phyloP scores from a whole-genome alignment of 441 rosid species.

The Pelargonium exstipulatum region DNA sequence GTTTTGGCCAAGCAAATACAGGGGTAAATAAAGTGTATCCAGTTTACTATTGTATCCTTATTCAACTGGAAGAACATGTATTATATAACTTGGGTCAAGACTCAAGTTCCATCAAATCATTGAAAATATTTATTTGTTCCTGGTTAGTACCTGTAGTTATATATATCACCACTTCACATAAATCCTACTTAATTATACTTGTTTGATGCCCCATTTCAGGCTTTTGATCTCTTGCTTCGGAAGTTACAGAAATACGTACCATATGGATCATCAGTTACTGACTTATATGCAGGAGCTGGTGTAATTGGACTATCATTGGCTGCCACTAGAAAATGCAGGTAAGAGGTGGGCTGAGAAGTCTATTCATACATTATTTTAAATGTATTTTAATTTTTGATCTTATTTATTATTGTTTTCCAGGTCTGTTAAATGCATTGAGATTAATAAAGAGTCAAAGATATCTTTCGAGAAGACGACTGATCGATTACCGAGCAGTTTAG shows the following conservation, averaged over 20 bases:
- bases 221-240: conserved; percentile 74
- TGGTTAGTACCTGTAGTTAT: background rate
- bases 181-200: background rate
- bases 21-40: conserved; percentile 33
- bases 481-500: conserved; percentile 61
- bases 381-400: conserved; percentile 3
- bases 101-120: background rate
- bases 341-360: conserved; percentile 21
- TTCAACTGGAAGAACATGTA: conserved; percentile 6
- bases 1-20: conserved; percentile 95
- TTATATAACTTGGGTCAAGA: background rate
- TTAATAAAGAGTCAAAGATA: conserved; percentile 77
- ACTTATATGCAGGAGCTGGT: conserved; percentile 95
- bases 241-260: conserved; percentile 84
- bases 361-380: background rate
- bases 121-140: background rate
- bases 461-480: conserved; percentile 81
- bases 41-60: background rate
- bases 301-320: conserved; percentile 88
- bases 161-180: too few relatives aligned
- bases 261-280: conserved; percentile 77
- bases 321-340: conserved; percentile 83
- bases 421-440: conserved; percentile 82
- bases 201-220: conserved; percentile 42
- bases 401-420: conserved; percentile 33